phyloP scores from a whole-genome alignment of 306 rosid species.

The Albizia julibrissin region DNA sequence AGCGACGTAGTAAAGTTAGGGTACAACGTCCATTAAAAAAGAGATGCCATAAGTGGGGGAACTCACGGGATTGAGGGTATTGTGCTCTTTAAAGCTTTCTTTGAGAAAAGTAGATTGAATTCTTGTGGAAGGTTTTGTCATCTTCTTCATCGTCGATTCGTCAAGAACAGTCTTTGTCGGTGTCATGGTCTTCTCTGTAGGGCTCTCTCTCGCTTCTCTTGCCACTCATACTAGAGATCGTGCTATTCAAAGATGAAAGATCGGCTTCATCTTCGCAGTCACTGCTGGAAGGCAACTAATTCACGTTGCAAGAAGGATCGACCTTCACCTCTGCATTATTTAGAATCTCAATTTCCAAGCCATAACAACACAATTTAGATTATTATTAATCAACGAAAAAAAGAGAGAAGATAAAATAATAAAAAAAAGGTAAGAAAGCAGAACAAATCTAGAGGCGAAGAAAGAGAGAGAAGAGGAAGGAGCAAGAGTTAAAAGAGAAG shows the following conservation, averaged over 20 bases:
- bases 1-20: too few relatives aligned
- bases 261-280: slow-evolving; percentile 84
- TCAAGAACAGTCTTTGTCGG: slow-evolving; percentile 65
- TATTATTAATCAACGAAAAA: not conserved
- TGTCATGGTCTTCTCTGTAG: slow-evolving; percentile 63
- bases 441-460: slow-evolving; percentile 46
- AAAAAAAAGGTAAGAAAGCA: not conserved
- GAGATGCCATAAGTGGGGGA: too few relatives aligned
- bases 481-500: not conserved
- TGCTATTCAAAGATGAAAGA: slow-evolving; percentile 85
- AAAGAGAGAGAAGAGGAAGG: not conserved
- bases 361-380: not conserved
- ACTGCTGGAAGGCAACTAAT: slow-evolving; percentile 56
- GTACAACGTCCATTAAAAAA: too few relatives aligned
- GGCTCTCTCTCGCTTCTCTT: slow-evolving; percentile 84
- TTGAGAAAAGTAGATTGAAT: slow-evolving; percentile 85
- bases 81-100: slow-evolving; percentile 96
- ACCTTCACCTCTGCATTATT: slow-evolving; percentile 45
- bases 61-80: too few relatives aligned
- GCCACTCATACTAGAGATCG: slow-evolving; percentile 87
- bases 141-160: slow-evolving; percentile 93
- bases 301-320: slow-evolving; percentile 68
- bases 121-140: slow-evolving; percentile 75
- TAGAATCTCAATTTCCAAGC: slow-evolving; percentile 67
- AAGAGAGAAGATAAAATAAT: not conserved